Base-by-base conservation (phyloP, 495 filamentous ascomycete species). In the Neurospora africana region DNA sequence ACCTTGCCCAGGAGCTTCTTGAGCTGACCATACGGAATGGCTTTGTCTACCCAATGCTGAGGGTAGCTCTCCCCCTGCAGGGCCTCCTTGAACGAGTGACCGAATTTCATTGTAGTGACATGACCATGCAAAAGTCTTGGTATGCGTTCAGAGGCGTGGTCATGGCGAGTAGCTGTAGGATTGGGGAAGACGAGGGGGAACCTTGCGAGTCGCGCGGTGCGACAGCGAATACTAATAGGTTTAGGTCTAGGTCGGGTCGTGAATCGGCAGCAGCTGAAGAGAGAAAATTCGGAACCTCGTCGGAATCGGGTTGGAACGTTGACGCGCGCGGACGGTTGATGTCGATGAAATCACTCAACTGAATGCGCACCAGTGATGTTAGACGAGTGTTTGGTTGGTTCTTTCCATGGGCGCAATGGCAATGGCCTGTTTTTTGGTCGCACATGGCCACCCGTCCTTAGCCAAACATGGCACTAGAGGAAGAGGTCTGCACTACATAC, bases 1-100 rank as follows among this genome's bases (percentile, higher is more conserved):
- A 93, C 86, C 77, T 87, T 88, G 74, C 89, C 91, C 76, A 93
- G 86, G 79, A 90, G 87, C 79, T 92, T 93, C 79, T 93, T 93
- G 70, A 93, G 87, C 75, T 91, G 86, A 40, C 87, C 83, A 78
- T 93, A 93, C 68, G 89, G 89, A 71, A 93, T 90, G 21, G 91
- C 91, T 58, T 85, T 86, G 19, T 89, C 85, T 6, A 90, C 84
- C 91, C 91, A 93, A 75, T 88, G 86, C 41, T 83, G 81, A 0
- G 91, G 91, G 77, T 87, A 89, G 74, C 77, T 84, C 72, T 89
- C 88, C 71, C 79, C 83, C 69, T 84, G 75, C 40, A 93, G 82
- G 68, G 83, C 83, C 74, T 88, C 84, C 72, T 87, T 82, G 77
- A 89, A 92, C 47, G 87, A 84, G 74, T 89, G 90, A n/a, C 86